A percentile compares a stretch with the other conserved stretches of the same genome.
phyloP scores from a whole-genome alignment of 805 yeast genomes.

The Vanderwaltozyma polyspora region DNA sequence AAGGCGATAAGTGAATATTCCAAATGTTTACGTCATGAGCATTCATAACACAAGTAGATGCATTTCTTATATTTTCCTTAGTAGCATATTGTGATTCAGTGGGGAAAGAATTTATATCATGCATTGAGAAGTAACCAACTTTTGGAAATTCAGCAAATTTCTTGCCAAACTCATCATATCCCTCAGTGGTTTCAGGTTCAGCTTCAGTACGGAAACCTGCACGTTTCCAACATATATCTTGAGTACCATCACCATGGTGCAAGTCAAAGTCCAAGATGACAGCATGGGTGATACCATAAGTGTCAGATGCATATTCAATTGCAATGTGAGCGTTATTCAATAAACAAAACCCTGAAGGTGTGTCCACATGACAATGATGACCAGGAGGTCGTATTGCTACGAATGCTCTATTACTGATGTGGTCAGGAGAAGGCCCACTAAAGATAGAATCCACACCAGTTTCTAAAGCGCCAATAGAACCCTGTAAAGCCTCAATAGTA shows the following conservation, averaged over 20 bases:
- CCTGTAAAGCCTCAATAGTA: constrained; percentile 61
- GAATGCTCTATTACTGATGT: constrained; percentile 39
- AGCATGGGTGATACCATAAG: constrained; percentile 63
- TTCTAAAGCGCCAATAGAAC: constrained; percentile 69
- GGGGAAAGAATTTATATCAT: constrained; percentile 79
- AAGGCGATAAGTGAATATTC: constrained; percentile 71
- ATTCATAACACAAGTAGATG: constrained; percentile 62
- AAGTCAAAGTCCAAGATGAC: constrained; percentile 73
- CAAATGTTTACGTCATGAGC: constrained; percentile 72
- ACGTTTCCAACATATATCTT: constrained; percentile 74
- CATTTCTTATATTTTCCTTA: constrained; percentile 57
- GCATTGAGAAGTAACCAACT: constrained; percentile 74
- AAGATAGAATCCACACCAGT: constrained; percentile 51
- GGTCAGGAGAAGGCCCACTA: constrained; percentile 25
- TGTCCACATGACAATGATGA: constrained; percentile 72
- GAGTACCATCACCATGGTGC: constrained; percentile 86
- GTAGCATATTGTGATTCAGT: constrained; percentile 72
- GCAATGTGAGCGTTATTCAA: constrained; percentile 75
- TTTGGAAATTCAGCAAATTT: constrained; percentile 36
- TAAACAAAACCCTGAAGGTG: constrained; percentile 79
- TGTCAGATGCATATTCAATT: constrained; percentile 58
- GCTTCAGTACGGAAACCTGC: constrained; percentile 33
- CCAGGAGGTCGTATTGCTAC: constrained; percentile 75
- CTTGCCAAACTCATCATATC: constrained; percentile 38
- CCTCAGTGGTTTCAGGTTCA: constrained; percentile 20